Conservation (phyloP, 345 rosid species). For the Kernera saxatilis region DNA sequence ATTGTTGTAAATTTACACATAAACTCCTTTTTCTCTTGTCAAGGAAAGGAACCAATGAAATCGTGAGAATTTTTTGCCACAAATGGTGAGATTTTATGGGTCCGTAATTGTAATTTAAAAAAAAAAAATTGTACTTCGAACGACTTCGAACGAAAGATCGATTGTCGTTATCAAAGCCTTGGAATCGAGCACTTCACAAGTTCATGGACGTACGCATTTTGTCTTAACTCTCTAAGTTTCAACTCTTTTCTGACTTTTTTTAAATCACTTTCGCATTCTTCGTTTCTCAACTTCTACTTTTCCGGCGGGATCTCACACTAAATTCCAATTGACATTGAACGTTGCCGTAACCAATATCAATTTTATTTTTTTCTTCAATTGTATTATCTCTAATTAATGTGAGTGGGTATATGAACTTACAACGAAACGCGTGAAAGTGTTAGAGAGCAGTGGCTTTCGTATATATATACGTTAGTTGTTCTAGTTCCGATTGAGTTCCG, state of each 20-base stretch:
- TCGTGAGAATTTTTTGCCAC: background rate
- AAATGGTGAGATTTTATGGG: background rate
- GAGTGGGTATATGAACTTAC: background rate
- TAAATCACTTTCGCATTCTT: slow-evolving; percentile 13
- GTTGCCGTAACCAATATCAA: background rate
- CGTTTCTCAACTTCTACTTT: background rate
- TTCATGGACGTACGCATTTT: slow-evolving; percentile 14
- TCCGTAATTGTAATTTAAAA: background rate
- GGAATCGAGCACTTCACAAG: slow-evolving; percentile 1
- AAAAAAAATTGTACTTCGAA: background rate
- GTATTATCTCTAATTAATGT: background rate
- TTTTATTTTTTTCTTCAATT: background rate
- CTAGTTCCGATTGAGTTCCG: background rate
- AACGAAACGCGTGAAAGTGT: background rate
- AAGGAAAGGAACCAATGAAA: background rate
- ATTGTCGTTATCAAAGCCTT: background rate
- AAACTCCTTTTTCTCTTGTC: background rate
- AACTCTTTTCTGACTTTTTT: slow-evolving; percentile 6
- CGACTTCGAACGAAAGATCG: slow-evolving; percentile 9
- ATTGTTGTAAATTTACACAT: background rate
- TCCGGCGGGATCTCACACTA: background rate
- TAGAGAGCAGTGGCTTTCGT: background rate
- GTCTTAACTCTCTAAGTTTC: background rate
- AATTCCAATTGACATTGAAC: background rate
- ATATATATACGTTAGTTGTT: background rate